These are phyloP conservation scores for Somion occarium DNA, from an alignment of 1,284 basidiomycete genomes.

Conservation along the genomic window DNA sequence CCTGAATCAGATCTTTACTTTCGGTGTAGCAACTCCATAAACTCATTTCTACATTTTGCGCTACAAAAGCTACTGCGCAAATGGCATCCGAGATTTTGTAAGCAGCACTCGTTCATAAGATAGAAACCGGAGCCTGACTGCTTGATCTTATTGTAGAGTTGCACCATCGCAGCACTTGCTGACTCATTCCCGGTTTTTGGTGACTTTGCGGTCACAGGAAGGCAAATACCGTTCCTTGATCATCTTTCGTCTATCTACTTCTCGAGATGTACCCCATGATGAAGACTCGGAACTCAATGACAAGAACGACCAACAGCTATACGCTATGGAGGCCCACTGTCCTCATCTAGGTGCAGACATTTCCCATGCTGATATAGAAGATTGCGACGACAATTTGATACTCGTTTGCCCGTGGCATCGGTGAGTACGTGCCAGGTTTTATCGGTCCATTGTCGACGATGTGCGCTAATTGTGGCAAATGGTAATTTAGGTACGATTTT, in stretches of 20 bases:
- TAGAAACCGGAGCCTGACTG: too few species aligned
- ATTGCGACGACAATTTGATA: constrained; percentile 53
- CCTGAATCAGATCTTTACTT: too few species aligned
- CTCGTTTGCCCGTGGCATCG: constrained; percentile 86
- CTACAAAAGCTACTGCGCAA: too few species aligned
- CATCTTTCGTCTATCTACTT: constrained; percentile 58
- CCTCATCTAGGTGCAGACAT: constrained; percentile 84
- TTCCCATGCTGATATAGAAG: constrained; percentile 77
- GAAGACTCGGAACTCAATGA: constrained; percentile 8
- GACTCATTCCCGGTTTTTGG: constrained; percentile 63
- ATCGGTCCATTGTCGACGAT: background rate
- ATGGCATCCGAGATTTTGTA: too few species aligned
- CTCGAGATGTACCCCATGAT: constrained; percentile 11
- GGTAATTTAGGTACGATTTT: constrained; percentile 62
- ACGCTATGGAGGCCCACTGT: constrained; percentile 83
- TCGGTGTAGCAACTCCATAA: too few species aligned
- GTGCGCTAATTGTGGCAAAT: background rate
- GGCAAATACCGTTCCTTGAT: constrained; percentile 67
- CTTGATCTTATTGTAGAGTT: too few species aligned
- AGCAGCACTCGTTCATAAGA: too few species aligned
- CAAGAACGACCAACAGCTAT: constrained; percentile 44
- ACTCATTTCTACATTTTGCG: too few species aligned
- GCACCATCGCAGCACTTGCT: constrained; percentile 26
- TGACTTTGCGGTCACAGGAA: constrained; percentile 61
- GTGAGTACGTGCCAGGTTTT: constrained; percentile 29